These are phyloP conservation scores for Plasmopara halstedii DNA, from an alignment of 352 stramenopile species.

Conservation along the genomic window DNA sequence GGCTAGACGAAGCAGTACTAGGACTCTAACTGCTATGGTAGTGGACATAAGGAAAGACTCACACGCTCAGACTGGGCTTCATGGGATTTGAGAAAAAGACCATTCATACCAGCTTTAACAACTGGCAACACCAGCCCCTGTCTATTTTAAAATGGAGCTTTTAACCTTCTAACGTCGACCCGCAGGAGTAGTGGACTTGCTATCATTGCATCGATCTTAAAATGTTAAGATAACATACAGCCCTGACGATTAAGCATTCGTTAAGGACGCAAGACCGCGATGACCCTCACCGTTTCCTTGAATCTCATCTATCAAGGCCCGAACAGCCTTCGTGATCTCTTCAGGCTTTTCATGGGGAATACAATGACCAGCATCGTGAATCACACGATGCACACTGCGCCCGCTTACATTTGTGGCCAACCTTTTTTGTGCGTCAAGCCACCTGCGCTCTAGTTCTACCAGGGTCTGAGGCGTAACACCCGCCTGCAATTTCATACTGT, in stretches of 20 bases:
- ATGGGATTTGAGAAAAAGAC: too few species aligned
- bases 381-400: constrained; percentile 37
- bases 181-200: too few species aligned
- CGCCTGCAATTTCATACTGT: constrained; percentile 49
- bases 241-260: not conserved
- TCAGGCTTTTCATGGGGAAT: constrained; percentile 73
- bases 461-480: constrained; percentile 35
- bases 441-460: constrained; percentile 50
- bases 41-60: too few species aligned
- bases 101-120: too few species aligned
- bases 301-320: constrained; percentile 44
- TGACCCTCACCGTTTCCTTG: constrained; percentile 19
- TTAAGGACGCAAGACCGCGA: constrained; percentile 20
- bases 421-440: constrained; percentile 49
- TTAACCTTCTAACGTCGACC: too few species aligned
- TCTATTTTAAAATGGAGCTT: too few species aligned
- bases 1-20: too few species aligned
- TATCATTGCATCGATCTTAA: too few species aligned
- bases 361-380: constrained; percentile 51
- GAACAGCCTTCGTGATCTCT: constrained; percentile 44
- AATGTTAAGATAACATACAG: too few species aligned
- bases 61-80: too few species aligned
- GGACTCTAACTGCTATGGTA: too few species aligned
- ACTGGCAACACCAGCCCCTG: too few species aligned
- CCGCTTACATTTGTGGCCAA: constrained; percentile 39